Evolutionary conservation across 257 asterid species (phyloP).

Genomic region (Mitragyna speciosa): DNA sequence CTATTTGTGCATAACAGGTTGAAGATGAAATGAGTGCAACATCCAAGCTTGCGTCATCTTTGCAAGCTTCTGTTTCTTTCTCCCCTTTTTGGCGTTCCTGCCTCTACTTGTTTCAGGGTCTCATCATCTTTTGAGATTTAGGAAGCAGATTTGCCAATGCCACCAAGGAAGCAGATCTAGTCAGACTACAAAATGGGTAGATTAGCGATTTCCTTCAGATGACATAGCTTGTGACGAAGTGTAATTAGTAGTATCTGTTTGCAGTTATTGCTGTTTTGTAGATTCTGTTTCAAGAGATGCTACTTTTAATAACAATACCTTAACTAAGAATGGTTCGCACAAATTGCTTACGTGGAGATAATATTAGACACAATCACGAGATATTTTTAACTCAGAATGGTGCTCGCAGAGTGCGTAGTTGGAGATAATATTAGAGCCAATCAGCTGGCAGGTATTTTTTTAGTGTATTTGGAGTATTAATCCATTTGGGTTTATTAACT

Average conservation of each 20-base stretch:
- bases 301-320: background rate
- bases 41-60: background rate
- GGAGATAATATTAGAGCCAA: background rate
- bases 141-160: background rate
- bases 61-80: background rate
- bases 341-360: background rate
- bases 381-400: background rate
- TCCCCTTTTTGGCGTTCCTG: no score
- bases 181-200: background rate
- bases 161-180: background rate
- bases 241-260: conserved; percentile 6
- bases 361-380: background rate
- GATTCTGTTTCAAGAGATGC: background rate
- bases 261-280: background rate
- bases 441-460: no score
- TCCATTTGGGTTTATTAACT: background rate
- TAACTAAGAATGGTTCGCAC: background rate
- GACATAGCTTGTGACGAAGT: background rate
- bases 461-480: background rate
- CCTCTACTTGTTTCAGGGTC: background rate
- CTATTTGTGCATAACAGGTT: background rate
- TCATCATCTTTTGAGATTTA: background rate
- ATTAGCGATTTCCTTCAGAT: background rate
- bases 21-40: background rate
- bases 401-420: background rate